phyloP scores from a whole-genome alignment of 1,139 yeast genomes.

The Saccharomyces hybrid region DNA sequence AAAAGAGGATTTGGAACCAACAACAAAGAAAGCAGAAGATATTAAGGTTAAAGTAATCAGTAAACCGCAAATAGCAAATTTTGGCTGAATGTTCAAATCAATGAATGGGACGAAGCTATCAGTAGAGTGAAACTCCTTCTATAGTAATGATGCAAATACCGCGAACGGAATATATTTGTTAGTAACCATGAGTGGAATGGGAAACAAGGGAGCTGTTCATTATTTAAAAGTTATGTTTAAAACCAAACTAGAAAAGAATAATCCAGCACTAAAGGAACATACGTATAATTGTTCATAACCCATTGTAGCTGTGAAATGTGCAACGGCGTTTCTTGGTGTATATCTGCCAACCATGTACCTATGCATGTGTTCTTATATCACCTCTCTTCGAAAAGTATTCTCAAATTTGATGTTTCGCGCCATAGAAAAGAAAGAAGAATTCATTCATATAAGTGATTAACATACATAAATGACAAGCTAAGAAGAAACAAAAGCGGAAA shows the following conservation, averaged over 20 bases:
- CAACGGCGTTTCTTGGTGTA: background rate
- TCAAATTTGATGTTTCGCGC: conserved; percentile 3
- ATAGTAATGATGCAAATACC: conserved; percentile 1
- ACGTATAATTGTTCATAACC: background rate
- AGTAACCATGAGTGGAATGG: background rate
- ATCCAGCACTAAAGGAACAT: background rate
- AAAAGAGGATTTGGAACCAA: conserved; percentile 14
- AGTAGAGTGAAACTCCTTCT: conserved; percentile 19
- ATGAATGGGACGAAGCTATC: conserved; percentile 14
- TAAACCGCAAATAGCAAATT: conserved; percentile 19
- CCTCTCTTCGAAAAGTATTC: background rate
- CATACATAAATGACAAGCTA: background rate
- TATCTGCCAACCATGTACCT: background rate
- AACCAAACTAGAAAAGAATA: background rate
- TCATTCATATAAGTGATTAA: background rate
- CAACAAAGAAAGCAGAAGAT: conserved; percentile 16
- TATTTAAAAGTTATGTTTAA: background rate
- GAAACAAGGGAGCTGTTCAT: background rate
- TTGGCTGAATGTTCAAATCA: conserved; percentile 22
- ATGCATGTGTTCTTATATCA: background rate
- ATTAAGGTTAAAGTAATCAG: conserved; percentile 18
- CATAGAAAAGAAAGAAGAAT: background rate
- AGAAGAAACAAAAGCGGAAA: background rate
- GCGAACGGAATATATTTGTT: background rate
- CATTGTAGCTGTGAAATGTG: background rate